Evolutionary conservation across 306 rosid species (phyloP).

Genomic region (Gynostemma pentaphyllum): DNA sequence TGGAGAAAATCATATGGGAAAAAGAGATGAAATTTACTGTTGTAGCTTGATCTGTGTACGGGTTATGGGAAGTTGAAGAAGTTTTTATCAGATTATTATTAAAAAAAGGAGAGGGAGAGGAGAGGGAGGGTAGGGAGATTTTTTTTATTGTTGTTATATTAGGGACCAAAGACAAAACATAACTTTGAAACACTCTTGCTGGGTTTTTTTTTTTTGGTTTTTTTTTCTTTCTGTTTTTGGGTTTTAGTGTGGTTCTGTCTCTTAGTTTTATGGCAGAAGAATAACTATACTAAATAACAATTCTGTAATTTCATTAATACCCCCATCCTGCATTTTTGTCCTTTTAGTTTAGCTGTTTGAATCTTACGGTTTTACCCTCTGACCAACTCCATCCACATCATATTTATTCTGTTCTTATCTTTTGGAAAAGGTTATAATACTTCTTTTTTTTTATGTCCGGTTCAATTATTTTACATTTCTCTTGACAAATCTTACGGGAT

Average conservation of each 20-base stretch:
- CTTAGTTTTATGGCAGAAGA: constrained; percentile 28
- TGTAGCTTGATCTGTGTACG: too few relatives aligned
- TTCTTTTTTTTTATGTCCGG: too few relatives aligned
- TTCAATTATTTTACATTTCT: too few relatives aligned
- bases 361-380: not conserved
- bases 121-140: constrained; percentile 13
- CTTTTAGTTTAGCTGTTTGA: not conserved
- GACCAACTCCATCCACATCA: not conserved
- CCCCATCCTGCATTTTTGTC: not conserved
- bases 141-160: constrained; percentile 18
- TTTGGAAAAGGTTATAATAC: too few relatives aligned
- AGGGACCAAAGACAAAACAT: constrained; percentile 59
- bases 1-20: not conserved
- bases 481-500: too few relatives aligned
- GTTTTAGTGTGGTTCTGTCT: constrained; percentile 31
- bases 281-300: constrained; percentile 1
- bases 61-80: too few relatives aligned
- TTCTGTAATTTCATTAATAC: not conserved
- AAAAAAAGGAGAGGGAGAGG: constrained; percentile 4
- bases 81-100: too few relatives aligned
- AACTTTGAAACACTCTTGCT: constrained; percentile 42
- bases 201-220: constrained; percentile 26
- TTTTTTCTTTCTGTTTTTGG: constrained; percentile 14
- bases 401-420: too few relatives aligned
- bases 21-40: not conserved